A percentile compares a stretch with the other conserved stretches of the same genome.
Evolutionary conservation across 2,329 filamentous ascomycete species (phyloP).

Genomic region (Pleomassaria siparia): DNA sequence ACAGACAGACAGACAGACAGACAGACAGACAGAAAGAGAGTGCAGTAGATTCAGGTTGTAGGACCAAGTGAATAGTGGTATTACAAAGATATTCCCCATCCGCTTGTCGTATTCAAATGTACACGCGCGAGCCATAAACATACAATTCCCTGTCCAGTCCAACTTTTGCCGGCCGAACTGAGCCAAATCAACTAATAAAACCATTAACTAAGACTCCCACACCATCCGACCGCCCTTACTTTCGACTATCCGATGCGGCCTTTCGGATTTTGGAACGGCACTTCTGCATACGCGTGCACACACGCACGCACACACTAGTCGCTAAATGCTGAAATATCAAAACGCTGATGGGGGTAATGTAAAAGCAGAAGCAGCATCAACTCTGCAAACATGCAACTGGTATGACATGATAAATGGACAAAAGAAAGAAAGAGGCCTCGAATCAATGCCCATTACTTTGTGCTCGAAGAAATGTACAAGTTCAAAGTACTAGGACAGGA

Average conservation of each 20-base stretch:
- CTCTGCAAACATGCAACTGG: not conserved
- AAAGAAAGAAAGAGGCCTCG: not conserved
- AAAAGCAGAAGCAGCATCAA: conserved; percentile 1
- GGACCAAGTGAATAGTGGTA: not conserved
- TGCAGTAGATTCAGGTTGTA: not conserved
- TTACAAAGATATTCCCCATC: conserved; percentile 4
- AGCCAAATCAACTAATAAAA: not conserved
- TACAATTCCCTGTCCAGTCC: not conserved
- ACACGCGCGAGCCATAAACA: not conserved
- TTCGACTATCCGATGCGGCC: not conserved
- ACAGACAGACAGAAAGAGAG: not conserved
- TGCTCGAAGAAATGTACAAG: too few species aligned
- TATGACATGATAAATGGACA: not conserved
- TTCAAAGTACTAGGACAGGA: conserved; percentile 20
- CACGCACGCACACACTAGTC: not conserved
- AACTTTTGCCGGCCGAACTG: not conserved
- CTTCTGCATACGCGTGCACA: not conserved
- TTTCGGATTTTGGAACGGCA: not conserved
- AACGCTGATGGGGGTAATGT: conserved; percentile 4
- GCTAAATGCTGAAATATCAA: conserved; percentile 5
- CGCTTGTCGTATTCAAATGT: conserved; percentile 1
- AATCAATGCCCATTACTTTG: not conserved
- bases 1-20: not conserved
- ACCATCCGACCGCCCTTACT: not conserved
- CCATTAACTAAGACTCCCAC: too few species aligned